A percentile compares a stretch with the other conserved stretches of the same genome.
These are phyloP conservation scores for Candida coquimbonensis DNA, from an alignment of 805 yeast species.

Conservation along the genomic window DNA sequence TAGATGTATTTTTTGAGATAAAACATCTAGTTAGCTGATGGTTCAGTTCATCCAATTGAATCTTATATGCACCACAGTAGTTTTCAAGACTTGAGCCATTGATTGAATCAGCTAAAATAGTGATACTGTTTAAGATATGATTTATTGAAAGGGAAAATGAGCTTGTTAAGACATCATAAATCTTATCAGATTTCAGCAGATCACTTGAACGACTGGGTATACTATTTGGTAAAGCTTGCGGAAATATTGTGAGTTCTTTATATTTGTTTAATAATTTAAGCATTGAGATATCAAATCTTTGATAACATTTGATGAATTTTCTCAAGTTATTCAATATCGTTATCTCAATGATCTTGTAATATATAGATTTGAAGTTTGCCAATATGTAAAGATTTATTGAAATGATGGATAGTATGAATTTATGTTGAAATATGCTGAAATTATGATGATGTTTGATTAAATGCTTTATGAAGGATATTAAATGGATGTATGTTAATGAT, in stretches of 20 bases:
- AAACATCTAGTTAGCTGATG: slow-evolving; percentile 8
- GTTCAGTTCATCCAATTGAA: slow-evolving; percentile 26
- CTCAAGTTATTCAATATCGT: slow-evolving; percentile 13
- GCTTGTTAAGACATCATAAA: slow-evolving; percentile 21
- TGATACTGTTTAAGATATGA: slow-evolving; percentile 22
- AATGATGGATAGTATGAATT: slow-evolving; percentile 1
- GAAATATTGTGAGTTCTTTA: slow-evolving; percentile 25
- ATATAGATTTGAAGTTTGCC: slow-evolving; percentile 1
- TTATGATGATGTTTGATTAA: slow-evolving; percentile 2
- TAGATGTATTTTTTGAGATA: background rate
- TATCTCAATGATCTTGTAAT: slow-evolving; percentile 7
- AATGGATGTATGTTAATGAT: background rate
- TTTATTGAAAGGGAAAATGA: slow-evolving; percentile 29
- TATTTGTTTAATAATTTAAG: slow-evolving; percentile 23
- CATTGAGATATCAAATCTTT: slow-evolving; percentile 22
- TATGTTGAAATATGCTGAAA: background rate
- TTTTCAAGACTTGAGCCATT: slow-evolving; percentile 30
- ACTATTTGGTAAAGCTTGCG: slow-evolving; percentile 10
- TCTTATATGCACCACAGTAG: slow-evolving; percentile 37
- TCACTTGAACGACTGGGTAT: background rate
- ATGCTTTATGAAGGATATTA: background rate
- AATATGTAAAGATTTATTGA: slow-evolving; percentile 5
- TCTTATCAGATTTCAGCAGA: background rate
- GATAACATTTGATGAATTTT: slow-evolving; percentile 13
- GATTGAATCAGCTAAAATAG: slow-evolving; percentile 23